Percentiles rank a stretch among this genome's conserved stretches.
These are phyloP conservation scores for Lodderomyces parapsilosis DNA, from an alignment of 1,139 yeast genomes.

Conservation along the genomic window DNA sequence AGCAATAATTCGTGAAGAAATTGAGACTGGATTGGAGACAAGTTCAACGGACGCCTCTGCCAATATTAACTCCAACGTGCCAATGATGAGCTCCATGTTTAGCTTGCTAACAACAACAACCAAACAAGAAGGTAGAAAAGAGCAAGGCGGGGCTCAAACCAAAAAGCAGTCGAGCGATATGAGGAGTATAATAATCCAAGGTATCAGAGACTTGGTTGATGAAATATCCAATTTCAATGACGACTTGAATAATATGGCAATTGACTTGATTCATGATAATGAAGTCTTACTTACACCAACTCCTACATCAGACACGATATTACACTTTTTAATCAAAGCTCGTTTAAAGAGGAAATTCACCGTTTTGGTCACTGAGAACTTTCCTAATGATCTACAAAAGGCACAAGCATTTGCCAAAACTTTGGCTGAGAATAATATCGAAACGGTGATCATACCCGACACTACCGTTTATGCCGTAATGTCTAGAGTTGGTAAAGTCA, in stretches of 20 bases:
- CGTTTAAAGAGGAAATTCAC: conserved; percentile 88
- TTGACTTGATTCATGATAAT: conserved; percentile 91
- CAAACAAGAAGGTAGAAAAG: conserved; percentile 27
- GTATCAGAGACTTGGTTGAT: conserved; percentile 88
- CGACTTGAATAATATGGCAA: conserved; percentile 85
- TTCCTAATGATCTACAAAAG: conserved; percentile 76
- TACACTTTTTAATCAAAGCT: conserved; percentile 83
- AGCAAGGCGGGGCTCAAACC: conserved; percentile 15
- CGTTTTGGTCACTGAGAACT: conserved; percentile 88
- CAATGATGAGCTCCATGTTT: conserved; percentile 85
- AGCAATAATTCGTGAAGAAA: conserved; percentile 85
- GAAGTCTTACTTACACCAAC: conserved; percentile 92
- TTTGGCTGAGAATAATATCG: conserved; percentile 82
- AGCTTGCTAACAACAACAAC: conserved; percentile 63
- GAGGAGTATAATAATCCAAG: conserved; percentile 88
- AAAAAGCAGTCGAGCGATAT: conserved; percentile 59
- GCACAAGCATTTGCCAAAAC: conserved; percentile 81
- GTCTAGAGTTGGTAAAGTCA: conserved; percentile 96
- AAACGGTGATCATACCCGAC: conserved; percentile 90
- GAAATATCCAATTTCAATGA: conserved; percentile 90
- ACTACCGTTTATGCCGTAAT: conserved; percentile 90
- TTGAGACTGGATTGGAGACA: conserved; percentile 49
- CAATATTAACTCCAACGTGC: conserved; percentile 30
- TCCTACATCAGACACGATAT: conserved; percentile 86
- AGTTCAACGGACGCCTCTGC: conserved; percentile 3